Evolutionary conservation across 169 alveolate genomes (phyloP).

Genomic region (Cryptosporidium tyzzeri): DNA sequence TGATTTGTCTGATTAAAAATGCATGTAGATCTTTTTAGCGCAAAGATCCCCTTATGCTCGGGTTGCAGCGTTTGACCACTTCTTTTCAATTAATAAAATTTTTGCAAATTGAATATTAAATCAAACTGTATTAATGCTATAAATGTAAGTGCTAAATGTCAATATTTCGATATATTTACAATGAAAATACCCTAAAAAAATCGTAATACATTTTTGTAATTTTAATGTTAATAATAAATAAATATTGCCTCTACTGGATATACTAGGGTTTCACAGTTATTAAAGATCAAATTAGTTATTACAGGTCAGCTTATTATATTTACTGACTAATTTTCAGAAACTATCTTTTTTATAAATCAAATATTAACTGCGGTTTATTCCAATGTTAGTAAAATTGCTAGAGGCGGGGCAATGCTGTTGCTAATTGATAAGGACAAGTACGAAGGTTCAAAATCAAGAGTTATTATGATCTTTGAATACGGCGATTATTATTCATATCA

Average conservation of each 20-base stretch:
- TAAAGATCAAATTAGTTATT: no score
- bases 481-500: not conserved
- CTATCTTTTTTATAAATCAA: not conserved
- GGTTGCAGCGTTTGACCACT: slow-evolving; percentile 68
- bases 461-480: slow-evolving; percentile 6
- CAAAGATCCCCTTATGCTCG: slow-evolving; percentile 72
- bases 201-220: not conserved
- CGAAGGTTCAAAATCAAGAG: not conserved
- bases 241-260: not conserved
- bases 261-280: not conserved
- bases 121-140: not conserved
- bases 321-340: not conserved
- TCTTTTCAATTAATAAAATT: slow-evolving; percentile 11
- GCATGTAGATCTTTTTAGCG: slow-evolving; percentile 74
- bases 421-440: not conserved
- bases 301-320: no score
- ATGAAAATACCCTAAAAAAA: not conserved
- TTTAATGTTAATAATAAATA: no score
- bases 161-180: not conserved
- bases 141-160: not conserved
- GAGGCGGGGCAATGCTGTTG: not conserved
- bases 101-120: slow-evolving; percentile 9
- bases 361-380: not conserved
- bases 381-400: not conserved
- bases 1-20: slow-evolving; percentile 9